Base-by-base conservation (phyloP, 495 filamentous ascomycete species). In the Annulohypoxylon nitens region DNA sequence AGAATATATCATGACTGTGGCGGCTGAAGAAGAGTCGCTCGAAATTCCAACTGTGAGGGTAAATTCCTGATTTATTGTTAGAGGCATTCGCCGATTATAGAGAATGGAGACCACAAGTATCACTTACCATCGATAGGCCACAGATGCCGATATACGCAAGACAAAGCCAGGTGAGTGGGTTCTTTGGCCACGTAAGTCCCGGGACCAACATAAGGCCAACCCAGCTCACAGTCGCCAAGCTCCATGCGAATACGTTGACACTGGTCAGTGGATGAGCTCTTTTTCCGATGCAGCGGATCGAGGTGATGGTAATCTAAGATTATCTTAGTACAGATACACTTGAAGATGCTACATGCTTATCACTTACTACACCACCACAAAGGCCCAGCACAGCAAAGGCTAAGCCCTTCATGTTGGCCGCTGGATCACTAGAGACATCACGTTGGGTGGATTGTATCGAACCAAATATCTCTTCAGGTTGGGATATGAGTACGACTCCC, bases 281-380 rank as follows among this genome's bases (percentile, higher is more conserved):
- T 23, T 25, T 33, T 30, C 50, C 50, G n/a, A 54, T 54, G 25
- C 50, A 33, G 25, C 50, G 50, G 10, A 54, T 54, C 25, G 50
- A 54, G 11, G 50, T 54, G 23, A 54, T 25, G 23, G 50, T 54
- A 33, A 54, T 54, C 50, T 54, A 33, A 33, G 11, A 33, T 14
- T 12, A 11, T 14, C 14, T 54, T 33, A 54, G 50, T 25, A 7
- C 6, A 12, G 1, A 4, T n/a, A 26, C 11, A 3, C 23, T n/a
- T n/a, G 25, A 7, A 54, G n/a, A 4, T 33, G 4, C 5, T n/a
- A 33, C 5, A 34, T 54, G 25, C 4, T 26, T 4, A 16, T 14
- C 20, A 54, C 50, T 54, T 54, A 54, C 50, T n/a, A 54, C 50
- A 33, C 50, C 50, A 33, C 50, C 50, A 54, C 50, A 54, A 26